A percentile compares a stretch with the other conserved stretches of the same genome.
phyloP scores from a whole-genome alignment of 495 filamentous ascomycete species.

The Lentithecium fluviatile region DNA sequence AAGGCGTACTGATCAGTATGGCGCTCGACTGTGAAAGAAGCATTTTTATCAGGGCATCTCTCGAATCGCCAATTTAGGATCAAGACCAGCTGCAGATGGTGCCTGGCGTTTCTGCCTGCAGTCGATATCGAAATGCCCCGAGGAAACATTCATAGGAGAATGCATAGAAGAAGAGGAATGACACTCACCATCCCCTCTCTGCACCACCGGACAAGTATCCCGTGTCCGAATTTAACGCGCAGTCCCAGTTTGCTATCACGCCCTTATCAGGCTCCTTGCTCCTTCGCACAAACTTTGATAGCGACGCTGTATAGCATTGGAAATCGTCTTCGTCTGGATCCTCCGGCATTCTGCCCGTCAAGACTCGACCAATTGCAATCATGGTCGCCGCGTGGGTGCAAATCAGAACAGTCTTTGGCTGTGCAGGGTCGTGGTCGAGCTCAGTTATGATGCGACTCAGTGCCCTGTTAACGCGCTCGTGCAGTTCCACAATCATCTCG shows the following conservation, averaged over 20 bases:
- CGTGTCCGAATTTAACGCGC: slow-evolving; percentile 77
- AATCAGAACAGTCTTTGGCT: slow-evolving; percentile 65
- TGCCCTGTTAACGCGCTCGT: slow-evolving; percentile 72
- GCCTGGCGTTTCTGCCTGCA: not conserved
- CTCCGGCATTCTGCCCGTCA: slow-evolving; percentile 74
- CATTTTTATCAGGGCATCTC: not conserved
- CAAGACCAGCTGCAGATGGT: no score
- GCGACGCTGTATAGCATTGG: slow-evolving; percentile 75
- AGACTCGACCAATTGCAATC: slow-evolving; percentile 75
- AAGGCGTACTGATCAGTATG: not conserved
- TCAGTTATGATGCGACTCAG: slow-evolving; percentile 67
- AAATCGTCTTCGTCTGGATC: slow-evolving; percentile 74
- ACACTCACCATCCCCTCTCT: slow-evolving; percentile 82
- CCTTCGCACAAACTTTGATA: slow-evolving; percentile 62
- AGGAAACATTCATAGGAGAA: not conserved
- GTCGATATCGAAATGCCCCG: not conserved
- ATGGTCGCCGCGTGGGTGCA: slow-evolving; percentile 89
- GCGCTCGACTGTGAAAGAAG: not conserved
- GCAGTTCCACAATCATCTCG: slow-evolving; percentile 73
- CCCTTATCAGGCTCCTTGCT: slow-evolving; percentile 54
- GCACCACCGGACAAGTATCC: slow-evolving; percentile 73
- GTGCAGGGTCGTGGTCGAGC: slow-evolving; percentile 59
- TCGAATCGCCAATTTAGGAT: not conserved
- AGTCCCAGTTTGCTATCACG: slow-evolving; percentile 78
- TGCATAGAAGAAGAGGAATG: slow-evolving; percentile 1